Evolutionary conservation across 129 eudicot species (phyloP), one percentile per base, ranked within the genome.

Genomic region (Calendula officinalis): DNA sequence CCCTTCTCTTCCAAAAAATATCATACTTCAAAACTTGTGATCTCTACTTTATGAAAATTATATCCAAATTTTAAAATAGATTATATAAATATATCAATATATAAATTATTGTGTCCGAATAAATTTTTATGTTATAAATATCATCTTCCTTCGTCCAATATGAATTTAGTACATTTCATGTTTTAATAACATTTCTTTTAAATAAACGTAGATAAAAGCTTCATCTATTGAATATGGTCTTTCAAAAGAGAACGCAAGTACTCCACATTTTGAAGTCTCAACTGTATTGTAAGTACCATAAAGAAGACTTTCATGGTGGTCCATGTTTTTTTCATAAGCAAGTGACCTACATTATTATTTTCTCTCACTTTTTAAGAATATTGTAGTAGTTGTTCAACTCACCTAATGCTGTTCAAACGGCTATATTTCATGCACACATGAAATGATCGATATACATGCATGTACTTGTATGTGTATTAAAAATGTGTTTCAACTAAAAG

Each of bases 351-450:
- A 42, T 39, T 36, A 43, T 67, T 67, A 41, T 34, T 41, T 8
- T 52, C 44, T 36, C 35, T 57, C 63, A 68, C 73, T 10, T 68
- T 43, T 66, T 54, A 13, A 32, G 45, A 42, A n/a, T n/a, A n/a
- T 12, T 27, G 9, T 67, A n/a, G 46, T 55, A 55, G 64, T 55
- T 55, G 40, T 56, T 56, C 62, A 57, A 36, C 46, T 36, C 63
- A 57, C 60, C 53, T 49, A 64, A 59, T 55, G 48, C 49, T 27
- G 57, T 43, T 72, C 70, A 55, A 70, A 80, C 82, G 83, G 85
- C 81, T 83, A 70, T 77, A 84, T 80, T 77, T 80, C 81, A 80
- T 73, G 81, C 64, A 56, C 42, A 40, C 40, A 37, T 56, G 35
- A 45, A 49, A 60, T 59, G 27, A 30, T 78, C 16, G 3, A 37